Percentiles rank a stretch among this genome's conserved stretches.
Conservation (phyloP, 345 rosid genomes). For the Erodium maritimum region DNA sequence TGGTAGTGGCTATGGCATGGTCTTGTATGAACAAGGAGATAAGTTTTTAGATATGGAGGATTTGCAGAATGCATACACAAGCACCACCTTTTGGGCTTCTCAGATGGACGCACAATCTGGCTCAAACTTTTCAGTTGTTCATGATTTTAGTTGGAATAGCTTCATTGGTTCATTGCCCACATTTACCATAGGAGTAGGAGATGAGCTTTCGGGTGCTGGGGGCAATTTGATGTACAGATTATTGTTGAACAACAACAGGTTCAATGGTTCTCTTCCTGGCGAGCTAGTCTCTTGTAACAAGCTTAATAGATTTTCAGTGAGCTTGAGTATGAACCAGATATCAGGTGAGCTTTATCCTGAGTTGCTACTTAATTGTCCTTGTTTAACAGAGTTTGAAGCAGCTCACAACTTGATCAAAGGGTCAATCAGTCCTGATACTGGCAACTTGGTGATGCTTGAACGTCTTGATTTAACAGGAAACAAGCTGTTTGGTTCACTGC, state of each 20-base stretch:
- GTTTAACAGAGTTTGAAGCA: slow-evolving; percentile 31
- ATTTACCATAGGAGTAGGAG: slow-evolving; percentile 35
- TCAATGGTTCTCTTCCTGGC: slow-evolving; percentile 28
- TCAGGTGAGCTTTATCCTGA: slow-evolving; percentile 19
- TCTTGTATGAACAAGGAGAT: slow-evolving; percentile 10
- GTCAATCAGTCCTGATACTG: slow-evolving; percentile 24
- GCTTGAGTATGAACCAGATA: slow-evolving; percentile 37
- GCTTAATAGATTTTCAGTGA: slow-evolving; percentile 33
- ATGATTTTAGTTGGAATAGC: slow-evolving; percentile 52
- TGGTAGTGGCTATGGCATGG: slow-evolving; percentile 11
- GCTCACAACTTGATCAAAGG: slow-evolving; percentile 44
- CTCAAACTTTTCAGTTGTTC: slow-evolving; percentile 16
- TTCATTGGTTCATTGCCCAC: slow-evolving; percentile 35
- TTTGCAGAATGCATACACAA: slow-evolving; percentile 12
- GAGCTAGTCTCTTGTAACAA: slow-evolving; percentile 25
- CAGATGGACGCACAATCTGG: slow-evolving; percentile 12
- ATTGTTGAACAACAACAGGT: slow-evolving; percentile 36
- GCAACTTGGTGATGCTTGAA: slow-evolving; percentile 31
- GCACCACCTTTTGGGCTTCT: slow-evolving; percentile 23
- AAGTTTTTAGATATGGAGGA: slow-evolving; percentile 16
- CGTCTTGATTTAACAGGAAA: slow-evolving; percentile 38
- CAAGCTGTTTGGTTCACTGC: slow-evolving; percentile 32
- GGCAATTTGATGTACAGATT: slow-evolving; percentile 26
- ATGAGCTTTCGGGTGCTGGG: slow-evolving; percentile 16
- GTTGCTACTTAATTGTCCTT: slow-evolving; percentile 22